phyloP scores from a whole-genome alignment of 768 basidiomycete species.

The Boletus vermiculosoides region DNA sequence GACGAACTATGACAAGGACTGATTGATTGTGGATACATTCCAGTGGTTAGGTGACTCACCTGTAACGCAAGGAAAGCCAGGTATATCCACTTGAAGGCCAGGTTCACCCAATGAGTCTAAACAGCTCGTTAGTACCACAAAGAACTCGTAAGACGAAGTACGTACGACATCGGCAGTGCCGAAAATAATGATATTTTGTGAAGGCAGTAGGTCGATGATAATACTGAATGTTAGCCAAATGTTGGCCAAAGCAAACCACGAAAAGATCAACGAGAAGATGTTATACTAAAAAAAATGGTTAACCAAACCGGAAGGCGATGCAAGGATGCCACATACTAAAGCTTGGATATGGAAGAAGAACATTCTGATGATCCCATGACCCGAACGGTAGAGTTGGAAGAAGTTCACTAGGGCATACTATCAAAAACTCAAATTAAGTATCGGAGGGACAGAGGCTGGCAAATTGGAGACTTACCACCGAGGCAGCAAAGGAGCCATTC shows the following conservation, averaged over 20 bases:
- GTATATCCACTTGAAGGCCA: constrained; percentile 83
- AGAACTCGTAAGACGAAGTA: constrained; percentile 5
- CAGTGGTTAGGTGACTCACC: constrained; percentile 29
- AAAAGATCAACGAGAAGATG: constrained; percentile 78
- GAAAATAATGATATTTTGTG: constrained; percentile 56
- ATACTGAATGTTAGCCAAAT: constrained; percentile 95
- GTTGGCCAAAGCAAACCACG: constrained; percentile 92
- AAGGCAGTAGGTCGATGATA: constrained; percentile 83
- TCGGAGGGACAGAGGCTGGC: neutral
- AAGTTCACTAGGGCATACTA: constrained; percentile 94
- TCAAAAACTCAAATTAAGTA: constrained; percentile 2
- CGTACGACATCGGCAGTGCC: constrained; percentile 69
- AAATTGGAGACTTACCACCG: constrained; percentile 56
- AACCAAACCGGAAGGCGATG: neutral
- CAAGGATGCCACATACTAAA: constrained; percentile 50
- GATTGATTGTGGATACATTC: neutral
- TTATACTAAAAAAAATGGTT: constrained; percentile 59
- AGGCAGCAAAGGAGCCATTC: constrained; percentile 94
- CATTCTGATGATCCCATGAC: constrained; percentile 89
- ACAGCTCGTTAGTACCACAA: neutral
- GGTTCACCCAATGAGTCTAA: constrained; percentile 85
- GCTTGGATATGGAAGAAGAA: constrained; percentile 96
- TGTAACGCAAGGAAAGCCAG: constrained; percentile 81
- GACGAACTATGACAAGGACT: constrained; percentile 46
- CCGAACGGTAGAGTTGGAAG: constrained; percentile 81